Conservation (phyloP, 2,329 filamentous ascomycete genomes). For the Pseudocercospora musae region DNA sequence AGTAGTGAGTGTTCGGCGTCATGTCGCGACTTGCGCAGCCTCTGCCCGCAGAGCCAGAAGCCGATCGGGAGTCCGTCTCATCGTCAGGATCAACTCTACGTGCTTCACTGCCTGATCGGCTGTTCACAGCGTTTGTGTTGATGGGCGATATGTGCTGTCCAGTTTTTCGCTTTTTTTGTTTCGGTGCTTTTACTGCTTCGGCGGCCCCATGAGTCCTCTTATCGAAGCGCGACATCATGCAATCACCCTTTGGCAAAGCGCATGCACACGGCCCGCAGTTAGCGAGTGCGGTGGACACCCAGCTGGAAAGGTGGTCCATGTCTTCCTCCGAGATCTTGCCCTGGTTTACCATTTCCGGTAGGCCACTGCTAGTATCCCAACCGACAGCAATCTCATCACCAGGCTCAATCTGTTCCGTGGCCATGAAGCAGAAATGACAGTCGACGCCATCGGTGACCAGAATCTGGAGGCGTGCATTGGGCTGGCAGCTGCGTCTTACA, state of each 20-base stretch:
- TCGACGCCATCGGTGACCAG: slow-evolving; percentile 73
- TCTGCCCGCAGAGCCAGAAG: slow-evolving; percentile 54
- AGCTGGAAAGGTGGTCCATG: slow-evolving; percentile 49
- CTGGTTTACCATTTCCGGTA: slow-evolving; percentile 22
- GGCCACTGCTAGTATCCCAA: slow-evolving; percentile 50
- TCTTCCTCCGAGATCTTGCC: slow-evolving; percentile 24
- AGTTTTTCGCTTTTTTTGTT: slow-evolving; percentile 49
- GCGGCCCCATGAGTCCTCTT: slow-evolving; percentile 24
- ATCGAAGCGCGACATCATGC: slow-evolving; percentile 33
- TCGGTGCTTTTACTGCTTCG: slow-evolving; percentile 34
- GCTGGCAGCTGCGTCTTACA: slow-evolving; percentile 84
- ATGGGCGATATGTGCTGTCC: slow-evolving; percentile 51
- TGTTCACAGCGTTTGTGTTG: slow-evolving; percentile 54
- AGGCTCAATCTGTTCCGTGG: slow-evolving; percentile 72
- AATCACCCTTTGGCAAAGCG: slow-evolving; percentile 43
- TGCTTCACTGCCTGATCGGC: slow-evolving; percentile 59
- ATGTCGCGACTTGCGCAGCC: slow-evolving; percentile 60
- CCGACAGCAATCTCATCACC: slow-evolving; percentile 65
- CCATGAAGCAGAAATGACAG: slow-evolving; percentile 91
- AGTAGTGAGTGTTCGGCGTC: slow-evolving; percentile 55
- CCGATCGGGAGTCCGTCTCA: slow-evolving; percentile 56
- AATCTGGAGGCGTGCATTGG: slow-evolving; percentile 85
- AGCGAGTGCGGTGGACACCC: slow-evolving; percentile 67
- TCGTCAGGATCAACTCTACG: slow-evolving; percentile 50
- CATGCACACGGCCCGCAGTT: slow-evolving; percentile 80